Evolutionary conservation across 2,329 filamentous ascomycete species (phyloP), one percentile per base, ranked within the genome.

Genomic region (Apiospora malaysiana): DNA sequence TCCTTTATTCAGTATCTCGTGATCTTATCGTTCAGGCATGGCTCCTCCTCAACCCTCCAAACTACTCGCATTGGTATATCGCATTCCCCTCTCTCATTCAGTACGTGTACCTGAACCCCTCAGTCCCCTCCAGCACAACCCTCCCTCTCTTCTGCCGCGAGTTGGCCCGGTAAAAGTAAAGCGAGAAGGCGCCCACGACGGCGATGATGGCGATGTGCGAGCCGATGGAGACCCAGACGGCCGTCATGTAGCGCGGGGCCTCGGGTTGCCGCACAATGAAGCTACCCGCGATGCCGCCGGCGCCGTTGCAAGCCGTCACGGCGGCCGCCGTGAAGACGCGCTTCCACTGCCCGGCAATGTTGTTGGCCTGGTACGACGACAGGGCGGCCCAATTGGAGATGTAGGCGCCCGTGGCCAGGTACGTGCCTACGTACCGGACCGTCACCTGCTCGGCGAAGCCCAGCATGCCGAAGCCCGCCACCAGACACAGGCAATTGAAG

Each of bases 371-470:
- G 73, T 90, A 91, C 0, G 89, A 86, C 69, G 88, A 90, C 73
- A 92, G 81, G 0, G 89, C 90, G 0, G 91, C 90, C 90, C 90
- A 92, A 73, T 93, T 93, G 4, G 87, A 89, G 4, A 92, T 85
- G 73, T 92, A 92, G 0, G 90, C 90, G 0, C 91, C 91, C 0
- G 90, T 92, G 0, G 90, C 89, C 1, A 93, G 83, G 78, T 87
- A 92, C 0, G 89, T 89, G 10, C 90, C 91, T 42, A 91, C 82
- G 73, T 92, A 92, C 66, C 91, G 86, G 4, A 90, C 88, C 0
- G 88, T 83, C 68, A 91, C 86, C 70, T 90, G 85, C 18, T 82
- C 80, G 0, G 86, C 82, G 76, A 92, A 90, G 1, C 90, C 90
- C 4, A 92, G 83, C 87, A 92, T 89, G 73, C 86, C 83, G 78